Evolutionary conservation across 495 filamentous ascomycete genomes (phyloP), one percentile per base, ranked within the genome.

Genomic region (Amorphotheca resinae): DNA sequence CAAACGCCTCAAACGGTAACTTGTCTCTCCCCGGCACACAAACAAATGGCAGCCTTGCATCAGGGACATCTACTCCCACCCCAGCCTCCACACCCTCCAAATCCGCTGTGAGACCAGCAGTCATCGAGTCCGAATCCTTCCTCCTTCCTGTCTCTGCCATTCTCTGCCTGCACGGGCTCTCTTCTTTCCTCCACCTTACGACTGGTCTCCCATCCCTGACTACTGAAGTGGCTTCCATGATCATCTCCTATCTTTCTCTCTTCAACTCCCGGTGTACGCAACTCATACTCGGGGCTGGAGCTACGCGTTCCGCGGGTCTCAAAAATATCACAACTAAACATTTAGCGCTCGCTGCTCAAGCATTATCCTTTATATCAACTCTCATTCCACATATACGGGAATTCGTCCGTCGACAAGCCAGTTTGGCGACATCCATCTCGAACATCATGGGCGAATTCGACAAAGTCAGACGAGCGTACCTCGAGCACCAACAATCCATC

Each of bases 281-380:
- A 51, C 74, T 96, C 38, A 94, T 99, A 48, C 78, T 96, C 6
- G 93, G 89, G 6, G 93, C 91, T 8, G 91, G 91, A 1, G 91
- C 91, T 1, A 95, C 85, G 1, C 67, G 74, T 20, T 87, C 79
- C n/a, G 93, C 87, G 3, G 91, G 91, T 0, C 64, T 99, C 8
- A 94, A 87, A 56, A 93, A 94, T 50, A 99, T 99, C 53, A 95
- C 86, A 1, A 93, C 91, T 0, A 91, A 88, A 52, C 88, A 99
- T 63, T 76, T 99, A 5, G 89, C 91, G 0, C 73, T 96, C 21
- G 87, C 93, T 7, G 87, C 83, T 1, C 93, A 95, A 59, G 81
- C 88, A 0, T 61, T 95, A 18, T 81, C 82, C 42, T 95, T 99
- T 54, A 79, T 96, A 30, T 81, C 83, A 20, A 77, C 82, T 1